Base-by-base conservation (phyloP, 805 yeast species). In the Yueomyces sp. region DNA sequence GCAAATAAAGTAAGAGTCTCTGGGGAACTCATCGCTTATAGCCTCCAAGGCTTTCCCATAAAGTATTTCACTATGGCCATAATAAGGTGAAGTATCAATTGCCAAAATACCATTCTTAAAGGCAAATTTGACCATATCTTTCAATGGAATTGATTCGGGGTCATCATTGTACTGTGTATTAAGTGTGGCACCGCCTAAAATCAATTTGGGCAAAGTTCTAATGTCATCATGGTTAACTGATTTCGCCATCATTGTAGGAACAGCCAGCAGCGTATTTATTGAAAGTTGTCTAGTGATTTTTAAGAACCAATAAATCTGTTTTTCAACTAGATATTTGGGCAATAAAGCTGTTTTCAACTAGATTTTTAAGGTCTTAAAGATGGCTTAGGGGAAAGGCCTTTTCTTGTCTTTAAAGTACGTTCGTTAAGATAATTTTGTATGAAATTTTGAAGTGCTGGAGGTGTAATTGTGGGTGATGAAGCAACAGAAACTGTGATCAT, bases 41-140 rank as follows among this genome's bases (percentile, higher is more conserved):
- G 55, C 44, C 28, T 62, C 58, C 49, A 88, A 63, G 0, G 87
- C 90, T 12, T 68, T 47, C 2, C 97, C 96, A 4, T 85, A 57
- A 11, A 88, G 49, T 26, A 63, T 68, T 55, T 88, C 97, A 4
- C 94, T 83, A 0, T 85, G 85, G 0, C 96, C 96, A 57, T 88
- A 88, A 63, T 85, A 87, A 3, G 96, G 96, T 0, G 96, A 84
- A 0, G 96, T 86, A 56, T 88, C 96, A 36, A 88, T 68, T 2
- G 94, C 92, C 40, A 70, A 72, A 47, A 85, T 66, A 0, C 96
- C 96, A 28, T 68, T 56, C 26, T 66, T 62, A 52, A 88, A 79
- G 0, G 88, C 92, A 11, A 59, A 53, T 40, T 65, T 56, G 26
- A 88, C 51, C 41, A 88, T 72, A 0, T 74, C 77, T 8, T 63